Conservation (phyloP, 148 eudicot genomes). For the Rhododendron williamsianum region DNA sequence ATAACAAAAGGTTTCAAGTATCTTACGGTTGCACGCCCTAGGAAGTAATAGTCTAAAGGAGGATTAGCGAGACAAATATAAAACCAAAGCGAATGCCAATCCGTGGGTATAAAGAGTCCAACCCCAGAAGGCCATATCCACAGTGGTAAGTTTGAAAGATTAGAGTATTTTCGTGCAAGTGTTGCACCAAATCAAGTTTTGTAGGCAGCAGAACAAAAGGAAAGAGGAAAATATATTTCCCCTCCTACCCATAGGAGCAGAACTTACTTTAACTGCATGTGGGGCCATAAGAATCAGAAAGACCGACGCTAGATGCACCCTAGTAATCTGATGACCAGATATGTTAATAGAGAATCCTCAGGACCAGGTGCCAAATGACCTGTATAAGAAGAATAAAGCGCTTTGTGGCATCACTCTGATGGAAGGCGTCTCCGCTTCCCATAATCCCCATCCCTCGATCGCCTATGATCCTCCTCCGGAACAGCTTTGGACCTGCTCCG, state of each 20-base stretch:
- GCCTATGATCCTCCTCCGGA: constrained; percentile 68
- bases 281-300: constrained; percentile 26
- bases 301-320: constrained; percentile 16
- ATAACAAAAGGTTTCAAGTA: not conserved
- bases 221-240: constrained; percentile 17
- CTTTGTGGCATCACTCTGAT: constrained; percentile 35
- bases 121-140: constrained; percentile 24
- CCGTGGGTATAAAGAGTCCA: constrained; percentile 11
- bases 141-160: constrained; percentile 27
- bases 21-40: constrained; percentile 18
- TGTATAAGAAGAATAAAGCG: constrained; percentile 3
- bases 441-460: constrained; percentile 78
- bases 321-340: constrained; percentile 11
- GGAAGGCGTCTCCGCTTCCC: constrained; percentile 87
- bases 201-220: constrained; percentile 20
- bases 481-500: constrained; percentile 71
- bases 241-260: constrained; percentile 12
- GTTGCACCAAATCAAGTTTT: constrained; percentile 23
- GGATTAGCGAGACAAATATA: constrained; percentile 2
- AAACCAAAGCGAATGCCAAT: constrained; percentile 7
- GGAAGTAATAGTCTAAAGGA: constrained; percentile 2
- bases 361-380: constrained; percentile 3
- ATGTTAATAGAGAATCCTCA: constrained; percentile 4
- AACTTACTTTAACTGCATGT: constrained; percentile 38
- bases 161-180: constrained; percentile 15